Evolutionary conservation across 2,329 filamentous ascomycete genomes (phyloP), one percentile per base, ranked within the genome.

Genomic region (Fusarium udum): DNA sequence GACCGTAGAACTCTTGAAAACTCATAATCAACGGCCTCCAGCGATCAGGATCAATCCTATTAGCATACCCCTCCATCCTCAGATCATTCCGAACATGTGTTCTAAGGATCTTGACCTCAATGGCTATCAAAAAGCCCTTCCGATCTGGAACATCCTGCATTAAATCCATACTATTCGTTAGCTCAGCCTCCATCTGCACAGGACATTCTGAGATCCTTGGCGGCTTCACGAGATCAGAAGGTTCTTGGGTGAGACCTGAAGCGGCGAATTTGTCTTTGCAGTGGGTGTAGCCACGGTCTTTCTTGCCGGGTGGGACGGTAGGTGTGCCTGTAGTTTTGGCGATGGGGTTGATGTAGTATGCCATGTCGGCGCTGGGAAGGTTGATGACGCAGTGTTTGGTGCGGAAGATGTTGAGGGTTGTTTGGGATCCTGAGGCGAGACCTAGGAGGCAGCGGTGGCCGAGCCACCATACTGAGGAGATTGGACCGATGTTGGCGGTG

Each of bases 91-190:
- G 14, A 39, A 53, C 34, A n/a, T 53, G 34, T 1, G 51, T 53
- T 4, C 24, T 53, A 2, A 53, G 24, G 39, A 53, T 39, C 34
- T 53, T 53, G 6, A 53, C 51, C 24, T 39, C 51, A 28, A 53
- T 22, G 3, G 34, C 51, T 4, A 53, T 10, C 7, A 53, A 2
- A 2, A n/a, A 0, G 0, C 51, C 51, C 20, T 13, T 40, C 6
- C 51, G 2, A 3, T 28, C 51, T 3, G 34, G 34, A 16, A 55
- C 6, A 7, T 55, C 51, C 20, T 55, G 34, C 51, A 55, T 55
- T 15, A 55, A n/a, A 6, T 10, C 51, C 51, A 55, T 55, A 2
- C 34, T 55, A 3, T 55, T 55, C 20, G 34, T n/a, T 7, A 55
- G 7, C 24, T 55, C 24, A 0, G 51, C 51, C 18, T 40, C 51